phyloP scores from a whole-genome alignment of 2,329 filamentous ascomycete species.

The Stachybotrys chlorohalonatus region DNA sequence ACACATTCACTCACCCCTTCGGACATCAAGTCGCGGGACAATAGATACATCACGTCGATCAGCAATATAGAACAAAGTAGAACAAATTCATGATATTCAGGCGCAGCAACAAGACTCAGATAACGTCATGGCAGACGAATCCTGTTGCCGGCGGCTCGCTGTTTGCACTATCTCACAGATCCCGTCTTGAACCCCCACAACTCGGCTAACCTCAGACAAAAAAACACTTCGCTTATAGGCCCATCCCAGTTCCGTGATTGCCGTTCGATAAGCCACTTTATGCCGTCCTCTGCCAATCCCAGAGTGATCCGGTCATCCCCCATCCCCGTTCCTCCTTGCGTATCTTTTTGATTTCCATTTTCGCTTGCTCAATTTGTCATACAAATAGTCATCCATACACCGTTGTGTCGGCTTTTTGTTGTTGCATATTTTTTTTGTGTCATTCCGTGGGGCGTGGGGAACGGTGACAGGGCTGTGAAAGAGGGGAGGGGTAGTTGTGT shows the following conservation, averaged over 20 bases:
- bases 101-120: too few relatives aligned
- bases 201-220: not conserved
- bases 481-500: not conserved
- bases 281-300: not conserved
- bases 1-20: not conserved
- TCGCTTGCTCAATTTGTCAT: not conserved
- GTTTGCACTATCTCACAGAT: not conserved
- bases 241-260: not conserved
- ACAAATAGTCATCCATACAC: not conserved
- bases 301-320: not conserved
- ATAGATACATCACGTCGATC: not conserved
- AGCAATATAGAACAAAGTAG: not conserved
- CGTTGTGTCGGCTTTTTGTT: not conserved
- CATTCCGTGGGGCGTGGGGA: not conserved
- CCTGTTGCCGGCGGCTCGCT: not conserved
- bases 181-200: not conserved
- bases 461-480: not conserved
- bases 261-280: not conserved
- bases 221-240: not conserved
- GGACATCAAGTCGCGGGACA: not conserved
- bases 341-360: not conserved
- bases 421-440: not conserved
- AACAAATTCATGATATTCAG: too few relatives aligned
- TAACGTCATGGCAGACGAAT: not conserved
- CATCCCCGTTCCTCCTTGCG: not conserved